Evolutionary conservation across 805 yeast species (phyloP), one percentile per base, ranked within the genome.

Genomic region (Candida pseudofarinosa): DNA sequence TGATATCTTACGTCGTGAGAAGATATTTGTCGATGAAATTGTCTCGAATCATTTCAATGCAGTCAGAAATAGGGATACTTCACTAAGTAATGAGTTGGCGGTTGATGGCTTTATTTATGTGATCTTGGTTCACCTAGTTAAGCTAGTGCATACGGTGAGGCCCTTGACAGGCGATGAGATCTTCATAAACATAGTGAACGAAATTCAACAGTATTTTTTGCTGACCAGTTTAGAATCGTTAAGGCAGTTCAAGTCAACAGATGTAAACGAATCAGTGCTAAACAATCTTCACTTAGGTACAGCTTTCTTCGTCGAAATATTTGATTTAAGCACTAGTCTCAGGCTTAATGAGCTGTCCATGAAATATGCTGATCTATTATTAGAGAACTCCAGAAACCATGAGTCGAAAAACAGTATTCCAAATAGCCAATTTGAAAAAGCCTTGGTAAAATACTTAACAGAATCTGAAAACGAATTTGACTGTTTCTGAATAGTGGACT

Each of bases 31-130:
- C 20, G 63, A 60, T 40, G 55, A 54, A 8, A 52, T 54, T 15
- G 55, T 68, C 3, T 54, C 47, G 26, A 51, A 46, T n/a, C 53
- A 67, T 57, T 55, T 53, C 47, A 48, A 46, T 28, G 51, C 45
- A 18, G 37, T 46, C 28, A 47, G 41, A 19, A 46, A 15, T 6
- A 15, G 36, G 10, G 43, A 35, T 15, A 47, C 15, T 4, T 34
- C 28, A 13, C 2, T 19, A 12, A 37, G 41, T 3, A 19, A 35
- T 14, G 36, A 13, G 23, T 40, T 65, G 15, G 49, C 54, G 23
- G 59, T 70, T 7, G 73, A 70, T 45, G 69, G 69, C 2, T 68
- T 67, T 37, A 59, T 69, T 13, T 70, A 65, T 50, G 69, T 63
- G 35, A 54, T 64, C 4, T 55, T 70, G 39, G 54, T 68, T 23